A percentile compares a stretch with the other conserved stretches of the same genome.
These are phyloP conservation scores for Penicillium parvum DNA, from an alignment of 495 filamentous ascomycete genomes.

Conservation along the genomic window DNA sequence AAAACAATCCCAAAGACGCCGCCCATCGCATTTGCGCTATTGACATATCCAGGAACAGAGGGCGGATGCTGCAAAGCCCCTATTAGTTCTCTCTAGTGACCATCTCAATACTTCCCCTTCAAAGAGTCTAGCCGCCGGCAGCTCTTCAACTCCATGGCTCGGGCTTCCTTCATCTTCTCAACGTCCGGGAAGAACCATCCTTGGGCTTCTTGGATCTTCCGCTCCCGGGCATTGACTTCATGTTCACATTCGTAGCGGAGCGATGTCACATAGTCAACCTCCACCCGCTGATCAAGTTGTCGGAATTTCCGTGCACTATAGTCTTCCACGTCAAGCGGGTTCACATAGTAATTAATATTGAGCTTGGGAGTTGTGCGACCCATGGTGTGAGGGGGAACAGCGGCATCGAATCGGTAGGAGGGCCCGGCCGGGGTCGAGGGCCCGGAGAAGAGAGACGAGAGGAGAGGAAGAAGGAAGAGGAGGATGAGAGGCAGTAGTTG, in stretches of 20 bases:
- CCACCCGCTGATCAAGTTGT: constrained; percentile 72
- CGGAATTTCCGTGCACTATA: constrained; percentile 61
- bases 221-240: constrained; percentile 58
- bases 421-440: constrained; percentile 57
- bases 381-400: constrained; percentile 64
- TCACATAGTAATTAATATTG: constrained; percentile 77
- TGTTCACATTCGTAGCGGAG: constrained; percentile 66
- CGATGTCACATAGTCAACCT: constrained; percentile 61
- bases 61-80: constrained; percentile 1
- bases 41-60: constrained; percentile 10
- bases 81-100: neutral
- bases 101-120: constrained; percentile 28
- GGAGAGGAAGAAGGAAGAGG: constrained; percentile 81
- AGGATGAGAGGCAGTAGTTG: constrained; percentile 80
- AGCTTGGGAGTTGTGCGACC: constrained; percentile 65
- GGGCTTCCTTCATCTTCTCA: constrained; percentile 66
- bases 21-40: constrained; percentile 20
- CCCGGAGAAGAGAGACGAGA: constrained; percentile 74
- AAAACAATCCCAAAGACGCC: constrained; percentile 21
- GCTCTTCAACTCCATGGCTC: constrained; percentile 55
- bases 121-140: constrained; percentile 51
- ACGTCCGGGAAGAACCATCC: constrained; percentile 84
- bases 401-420: constrained; percentile 63
- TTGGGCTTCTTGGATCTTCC: constrained; percentile 71
- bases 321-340: constrained; percentile 69